Conservation (phyloP, 345 rosid species). For the Pseudoturritis turrita region DNA sequence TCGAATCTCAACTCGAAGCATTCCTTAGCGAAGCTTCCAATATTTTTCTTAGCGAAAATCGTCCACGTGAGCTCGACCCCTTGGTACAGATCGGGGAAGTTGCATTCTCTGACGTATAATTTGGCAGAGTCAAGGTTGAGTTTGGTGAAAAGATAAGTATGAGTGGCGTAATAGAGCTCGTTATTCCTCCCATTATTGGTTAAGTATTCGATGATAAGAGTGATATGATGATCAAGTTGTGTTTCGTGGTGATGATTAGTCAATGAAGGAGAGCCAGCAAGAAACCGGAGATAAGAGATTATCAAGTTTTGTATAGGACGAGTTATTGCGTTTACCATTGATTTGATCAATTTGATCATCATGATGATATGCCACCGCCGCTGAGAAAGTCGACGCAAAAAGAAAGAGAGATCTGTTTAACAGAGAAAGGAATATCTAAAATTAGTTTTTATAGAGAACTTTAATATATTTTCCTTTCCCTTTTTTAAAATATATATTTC, state of each 20-base stretch:
- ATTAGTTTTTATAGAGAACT: too few relatives aligned
- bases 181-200: slow-evolving; percentile 18
- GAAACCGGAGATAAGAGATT: slow-evolving; percentile 15
- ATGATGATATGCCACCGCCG: too few relatives aligned
- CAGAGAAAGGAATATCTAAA: too few relatives aligned
- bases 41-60: neutral
- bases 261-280: slow-evolving; percentile 23
- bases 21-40: neutral
- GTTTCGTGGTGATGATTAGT: neutral
- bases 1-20: slow-evolving; percentile 39
- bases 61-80: slow-evolving; percentile 41
- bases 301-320: slow-evolving; percentile 28
- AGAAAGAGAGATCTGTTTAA: too few relatives aligned
- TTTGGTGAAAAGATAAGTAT: slow-evolving; percentile 35
- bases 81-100: slow-evolving; percentile 28
- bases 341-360: too few relatives aligned
- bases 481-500: too few relatives aligned
- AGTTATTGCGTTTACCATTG: too few relatives aligned
- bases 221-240: neutral
- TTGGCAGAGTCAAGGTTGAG: slow-evolving; percentile 28
- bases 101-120: slow-evolving; percentile 29
- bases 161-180: slow-evolving; percentile 40
- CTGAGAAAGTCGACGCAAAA: too few relatives aligned
- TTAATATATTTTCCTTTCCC: too few relatives aligned
- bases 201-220: slow-evolving; percentile 36